These are phyloP conservation scores for Tephrocybe sp. DNA, from an alignment of 768 basidiomycete species.

Conservation along the genomic window DNA sequence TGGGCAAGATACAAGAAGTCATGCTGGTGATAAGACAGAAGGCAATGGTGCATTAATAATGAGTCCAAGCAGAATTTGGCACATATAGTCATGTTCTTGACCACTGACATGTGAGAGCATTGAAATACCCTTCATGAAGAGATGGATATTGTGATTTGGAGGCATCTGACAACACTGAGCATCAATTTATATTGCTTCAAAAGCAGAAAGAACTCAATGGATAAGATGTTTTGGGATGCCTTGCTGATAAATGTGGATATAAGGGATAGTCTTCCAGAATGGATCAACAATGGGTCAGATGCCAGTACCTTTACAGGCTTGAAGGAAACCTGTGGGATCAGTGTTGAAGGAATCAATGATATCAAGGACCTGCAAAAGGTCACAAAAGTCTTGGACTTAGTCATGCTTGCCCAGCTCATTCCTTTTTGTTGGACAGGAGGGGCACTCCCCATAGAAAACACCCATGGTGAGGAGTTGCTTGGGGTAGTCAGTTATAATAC, in stretches of 20 bases:
- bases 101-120: slow-evolving; percentile 30
- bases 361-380: slow-evolving; percentile 5
- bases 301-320: slow-evolving; percentile 8
- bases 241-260: slow-evolving; percentile 6
- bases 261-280: slow-evolving; percentile 3
- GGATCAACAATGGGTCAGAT: slow-evolving; percentile 23
- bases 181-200: slow-evolving; percentile 32
- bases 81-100: slow-evolving; percentile 33
- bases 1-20: slow-evolving; percentile 41
- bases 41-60: slow-evolving; percentile 25
- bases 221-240: slow-evolving; percentile 7
- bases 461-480: slow-evolving; percentile 40
- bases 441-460: slow-evolving; percentile 26
- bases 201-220: slow-evolving; percentile 7
- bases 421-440: slow-evolving; percentile 19
- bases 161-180: slow-evolving; percentile 29
- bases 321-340: neutral
- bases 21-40: neutral
- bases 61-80: slow-evolving; percentile 28
- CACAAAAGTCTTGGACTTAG: slow-evolving; percentile 22
- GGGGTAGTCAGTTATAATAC: slow-evolving; percentile 38
- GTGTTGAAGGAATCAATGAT: neutral
- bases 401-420: slow-evolving; percentile 21
- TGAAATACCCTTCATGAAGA: slow-evolving; percentile 36
- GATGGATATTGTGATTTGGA: slow-evolving; percentile 31